Base-by-base conservation (phyloP, 306 rosid species). In the Dryas alaskensis region DNA sequence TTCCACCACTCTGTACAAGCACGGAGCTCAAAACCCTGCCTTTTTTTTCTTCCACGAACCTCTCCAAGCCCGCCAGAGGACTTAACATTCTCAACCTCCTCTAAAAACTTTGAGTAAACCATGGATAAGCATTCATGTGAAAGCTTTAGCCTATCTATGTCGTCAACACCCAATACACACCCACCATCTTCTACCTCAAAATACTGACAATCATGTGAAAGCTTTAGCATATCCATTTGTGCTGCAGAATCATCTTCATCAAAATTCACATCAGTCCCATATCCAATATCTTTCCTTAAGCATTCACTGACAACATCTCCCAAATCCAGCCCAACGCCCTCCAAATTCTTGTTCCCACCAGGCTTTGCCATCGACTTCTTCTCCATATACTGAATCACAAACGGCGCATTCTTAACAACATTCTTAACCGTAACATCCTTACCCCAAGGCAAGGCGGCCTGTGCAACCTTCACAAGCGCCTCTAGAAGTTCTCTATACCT, bases 391-490 rank as follows among this genome's bases (percentile, higher is more conserved):
- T 87, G 87, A 48, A 92, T 85, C 72, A 90, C 87, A 72, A 81
- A 76, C 0, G 89, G 87, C 0, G 84, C 92, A 79, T 85, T 87
- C 76, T 82, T 88, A 22, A 90, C 70, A 1, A 92, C 70, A 76
- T 90, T 92, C 65, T 88, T 92, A 12, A 50, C 76, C 0, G 76
- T 92, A 60, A 90, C 82, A 85, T 92, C 89, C 79, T 80, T 87
- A 22, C 98, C 98, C 98, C 98, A 92, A 49, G 96, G 96, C 85
- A 92, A 83, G 46, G 76, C 90, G 46, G 76, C 92, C 63, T 88
- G 86, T 0, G 96, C 96, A 19, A 81, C 93, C 78, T 92, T 78
- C 45, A 92, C 98, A 57, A 92, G 89, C 2, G 80, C 79, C 72
- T 88, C 84, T 27, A 86, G 71, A 59, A 90, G 89, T 82, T 92